Percentiles rank a stretch among this genome's conserved stretches.
These are phyloP conservation scores for Mycena chlorophos DNA, from an alignment of 768 basidiomycete genomes.

Conservation along the genomic window DNA sequence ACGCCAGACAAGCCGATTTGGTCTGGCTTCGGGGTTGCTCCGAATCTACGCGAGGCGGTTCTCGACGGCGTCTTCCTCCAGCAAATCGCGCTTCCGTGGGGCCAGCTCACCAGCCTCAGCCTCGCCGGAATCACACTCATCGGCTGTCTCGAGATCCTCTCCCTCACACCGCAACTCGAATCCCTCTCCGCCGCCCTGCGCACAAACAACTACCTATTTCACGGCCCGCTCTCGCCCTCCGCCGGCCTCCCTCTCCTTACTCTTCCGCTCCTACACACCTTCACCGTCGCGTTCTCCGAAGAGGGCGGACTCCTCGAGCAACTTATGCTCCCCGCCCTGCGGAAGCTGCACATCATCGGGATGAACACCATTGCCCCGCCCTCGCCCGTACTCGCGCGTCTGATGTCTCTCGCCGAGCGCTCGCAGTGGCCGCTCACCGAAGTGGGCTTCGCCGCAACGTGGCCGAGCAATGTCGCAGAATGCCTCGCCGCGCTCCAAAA, in stretches of 20 bases:
- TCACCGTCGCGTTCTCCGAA: neutral
- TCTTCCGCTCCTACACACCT: neutral
- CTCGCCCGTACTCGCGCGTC: neutral
- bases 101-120: neutral
- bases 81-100: neutral
- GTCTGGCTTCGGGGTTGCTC: neutral
- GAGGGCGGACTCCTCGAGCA: neutral
- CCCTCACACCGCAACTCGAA: neutral
- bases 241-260: neutral
- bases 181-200: neutral
- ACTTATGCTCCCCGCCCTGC: neutral
- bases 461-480: neutral
- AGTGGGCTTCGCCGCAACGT: neutral
- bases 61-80: neutral
- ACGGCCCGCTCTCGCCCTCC: neutral
- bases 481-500: neutral
- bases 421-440: neutral
- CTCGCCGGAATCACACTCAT: neutral
- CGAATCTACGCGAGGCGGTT: neutral
- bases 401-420: neutral
- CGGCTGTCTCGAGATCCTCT: neutral
- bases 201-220: neutral
- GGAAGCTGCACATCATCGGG: neutral
- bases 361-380: neutral
- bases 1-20: neutral